Evolutionary conservation across 225 moss, liverwort and hornwort genomes (phyloP).

Genomic region (Bryoerythrophyllum caledonicum): DNA sequence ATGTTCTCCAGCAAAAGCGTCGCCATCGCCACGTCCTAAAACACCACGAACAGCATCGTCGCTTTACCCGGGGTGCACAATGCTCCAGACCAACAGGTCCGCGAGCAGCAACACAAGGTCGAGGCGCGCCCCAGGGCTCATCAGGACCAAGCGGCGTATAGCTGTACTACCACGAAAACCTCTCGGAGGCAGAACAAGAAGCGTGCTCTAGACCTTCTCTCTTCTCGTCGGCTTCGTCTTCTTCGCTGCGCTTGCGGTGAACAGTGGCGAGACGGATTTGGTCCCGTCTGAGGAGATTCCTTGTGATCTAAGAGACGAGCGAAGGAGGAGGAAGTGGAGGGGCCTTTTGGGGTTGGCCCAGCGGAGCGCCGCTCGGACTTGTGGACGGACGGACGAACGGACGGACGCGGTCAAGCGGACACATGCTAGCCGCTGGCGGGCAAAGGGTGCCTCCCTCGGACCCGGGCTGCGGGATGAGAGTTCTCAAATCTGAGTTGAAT

Average conservation of each 20-base stretch:
- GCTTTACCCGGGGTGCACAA: conserved; percentile 43
- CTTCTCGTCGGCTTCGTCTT: too few species aligned
- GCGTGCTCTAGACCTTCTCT: too few species aligned
- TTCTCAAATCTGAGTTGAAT: too few species aligned
- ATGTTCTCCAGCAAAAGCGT: conserved; percentile 63
- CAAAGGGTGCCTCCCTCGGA: conserved; percentile 7
- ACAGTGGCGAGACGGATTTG: conserved; percentile 40
- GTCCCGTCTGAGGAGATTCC: conserved; percentile 39
- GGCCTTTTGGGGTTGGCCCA: neutral
- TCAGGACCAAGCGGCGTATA: too few species aligned
- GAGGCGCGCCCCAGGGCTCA: conserved; percentile 38
- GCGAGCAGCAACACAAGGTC: too few species aligned
- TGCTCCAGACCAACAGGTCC: conserved; percentile 43
- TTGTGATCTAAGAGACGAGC: conserved; percentile 36
- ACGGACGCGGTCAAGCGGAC: conserved; percentile 32
- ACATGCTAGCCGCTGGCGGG: neutral
- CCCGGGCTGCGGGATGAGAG: too few species aligned
- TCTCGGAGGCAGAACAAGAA: too few species aligned
- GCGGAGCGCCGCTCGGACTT: neutral
- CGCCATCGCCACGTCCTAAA: conserved; percentile 51
- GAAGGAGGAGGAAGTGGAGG: neutral
- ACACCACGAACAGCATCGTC: neutral
- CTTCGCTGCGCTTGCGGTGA: conserved; percentile 3
- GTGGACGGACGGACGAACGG: neutral
- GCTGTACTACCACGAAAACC: conserved; percentile 16